Evolutionary conservation across 805 yeast species (phyloP), one percentile per base, ranked within the genome.

Genomic region (Pichia sporocuriosa): DNA sequence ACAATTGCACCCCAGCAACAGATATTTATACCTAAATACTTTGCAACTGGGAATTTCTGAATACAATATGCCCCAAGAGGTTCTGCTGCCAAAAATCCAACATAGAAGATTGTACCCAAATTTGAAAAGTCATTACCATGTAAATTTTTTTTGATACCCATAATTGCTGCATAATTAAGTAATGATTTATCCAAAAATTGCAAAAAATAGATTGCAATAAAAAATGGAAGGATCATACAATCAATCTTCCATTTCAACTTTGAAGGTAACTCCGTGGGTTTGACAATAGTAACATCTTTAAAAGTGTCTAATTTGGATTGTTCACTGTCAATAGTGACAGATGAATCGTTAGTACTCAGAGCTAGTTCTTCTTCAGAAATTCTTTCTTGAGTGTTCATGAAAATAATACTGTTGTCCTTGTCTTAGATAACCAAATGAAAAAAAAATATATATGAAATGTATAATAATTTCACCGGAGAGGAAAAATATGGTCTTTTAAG

Each of bases 91-190:
- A 75, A 51, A 52, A 71, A 75, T 1, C 74, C 75, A 34, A 68
- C 58, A 49, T 72, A 72, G 45, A 72, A 72, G 4, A 67, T 46
- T 0, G 79, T 69, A 40, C 56, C 59, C 10, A 52, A 41, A 43
- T 29, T 38, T 48, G 50, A 20, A 59, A 44, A 21, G 54, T 42
- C 24, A 20, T 37, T 42, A 7, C 41, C 41, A 21, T 22, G 27
- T 12, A 42, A 24, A 24, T 42, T 33, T 36, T 35, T 25, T 20
- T 35, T 35, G 12, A 35, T 35, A 16, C 79, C 74, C 81, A 79
- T 73, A 1, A 78, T 77, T 13, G 79, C 79, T 3, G 84, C 79
- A 52, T 77, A 75, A 47, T 77, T 77, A 30, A 74, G 57, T 38
- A 78, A 57, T n/a, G 75, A 67, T 51, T 79, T 79, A 49, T 79